phyloP scores from a whole-genome alignment of 202 grass and related monocot species.

The Hordeum pubiflorum region DNA sequence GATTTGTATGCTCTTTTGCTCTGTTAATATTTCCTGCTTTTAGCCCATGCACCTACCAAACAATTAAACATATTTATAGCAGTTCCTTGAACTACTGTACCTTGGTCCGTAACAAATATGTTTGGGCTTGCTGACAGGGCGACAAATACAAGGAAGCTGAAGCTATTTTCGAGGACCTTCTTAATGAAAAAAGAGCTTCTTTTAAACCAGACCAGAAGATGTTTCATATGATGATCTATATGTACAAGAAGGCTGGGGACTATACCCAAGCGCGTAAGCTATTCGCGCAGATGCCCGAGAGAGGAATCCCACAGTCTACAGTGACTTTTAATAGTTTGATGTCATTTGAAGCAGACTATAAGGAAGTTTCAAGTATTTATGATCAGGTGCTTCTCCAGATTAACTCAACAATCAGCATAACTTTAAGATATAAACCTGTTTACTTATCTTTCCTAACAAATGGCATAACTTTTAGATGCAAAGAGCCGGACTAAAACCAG shows the following conservation, averaged over 20 bases:
- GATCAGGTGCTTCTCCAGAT: constrained; percentile 65
- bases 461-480: constrained; percentile 65
- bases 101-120: background rate
- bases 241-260: constrained; percentile 87
- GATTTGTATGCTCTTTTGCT: background rate
- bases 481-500: constrained; percentile 71
- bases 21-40: background rate
- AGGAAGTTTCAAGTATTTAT: constrained; percentile 94
- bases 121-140: constrained; percentile 48
- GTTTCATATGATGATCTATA: constrained; percentile 99
- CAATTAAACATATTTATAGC: background rate
- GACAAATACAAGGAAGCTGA: constrained; percentile 63
- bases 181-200: constrained; percentile 58
- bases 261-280: constrained; percentile 64
- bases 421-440: background rate
- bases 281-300: constrained; percentile 68
- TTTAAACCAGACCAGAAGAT: constrained; percentile 98
- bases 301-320: constrained; percentile 65
- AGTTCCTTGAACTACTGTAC: constrained; percentile 11
- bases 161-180: constrained; percentile 72
- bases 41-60: background rate
- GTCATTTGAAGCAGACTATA: constrained; percentile 91
- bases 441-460: constrained; percentile 8
- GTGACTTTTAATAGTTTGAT: constrained; percentile 97
- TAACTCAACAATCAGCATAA: constrained; percentile 15